These are phyloP conservation scores for Hyaloraphidium curvatum DNA, from an alignment of 192 early-diverging fungal species.

Conservation along the genomic window DNA sequence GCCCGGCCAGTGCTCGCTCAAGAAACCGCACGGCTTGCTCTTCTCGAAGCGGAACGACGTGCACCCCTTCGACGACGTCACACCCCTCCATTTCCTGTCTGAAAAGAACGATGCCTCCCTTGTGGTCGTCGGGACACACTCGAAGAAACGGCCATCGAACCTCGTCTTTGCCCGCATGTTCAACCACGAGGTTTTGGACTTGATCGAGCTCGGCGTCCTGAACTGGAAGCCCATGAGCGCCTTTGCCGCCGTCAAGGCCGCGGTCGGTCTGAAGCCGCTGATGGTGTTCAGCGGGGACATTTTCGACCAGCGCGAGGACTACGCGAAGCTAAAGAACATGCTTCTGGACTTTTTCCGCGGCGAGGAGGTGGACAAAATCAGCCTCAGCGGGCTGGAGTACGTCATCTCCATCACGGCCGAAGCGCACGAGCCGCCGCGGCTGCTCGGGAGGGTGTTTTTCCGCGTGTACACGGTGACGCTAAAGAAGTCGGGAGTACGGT, in stretches of 20 bases:
- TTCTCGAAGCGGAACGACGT: slow-evolving; percentile 91
- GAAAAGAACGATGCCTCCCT: slow-evolving; percentile 89
- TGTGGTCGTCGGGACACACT: slow-evolving; percentile 75
- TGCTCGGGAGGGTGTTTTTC: slow-evolving; percentile 45
- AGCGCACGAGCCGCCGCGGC: slow-evolving; percentile 19
- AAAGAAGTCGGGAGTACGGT: not conserved
- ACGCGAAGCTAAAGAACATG: slow-evolving; percentile 59
- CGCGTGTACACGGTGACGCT: slow-evolving; percentile 24
- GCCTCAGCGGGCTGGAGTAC: not conserved
- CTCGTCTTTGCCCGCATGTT: slow-evolving; percentile 79
- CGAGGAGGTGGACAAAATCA: not conserved
- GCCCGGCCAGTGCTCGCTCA: slow-evolving; percentile 49
- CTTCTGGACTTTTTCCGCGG: slow-evolving; percentile 56
- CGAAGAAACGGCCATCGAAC: slow-evolving; percentile 93
- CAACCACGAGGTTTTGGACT: slow-evolving; percentile 83
- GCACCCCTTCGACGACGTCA: slow-evolving; percentile 88
- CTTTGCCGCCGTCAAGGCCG: slow-evolving; percentile 51
- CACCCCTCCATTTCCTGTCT: slow-evolving; percentile 79
- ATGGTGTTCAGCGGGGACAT: slow-evolving; percentile 79
- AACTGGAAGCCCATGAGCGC: slow-evolving; percentile 43
- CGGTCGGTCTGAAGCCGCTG: slow-evolving; percentile 71
- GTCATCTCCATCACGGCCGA: slow-evolving; percentile 19
- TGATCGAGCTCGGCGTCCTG: slow-evolving; percentile 81
- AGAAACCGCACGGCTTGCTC: slow-evolving; percentile 70
- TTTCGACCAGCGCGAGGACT: slow-evolving; percentile 49